Evolutionary conservation across 2,329 filamentous ascomycete genomes (phyloP).

Genomic region (Calonectria naviculata): DNA sequence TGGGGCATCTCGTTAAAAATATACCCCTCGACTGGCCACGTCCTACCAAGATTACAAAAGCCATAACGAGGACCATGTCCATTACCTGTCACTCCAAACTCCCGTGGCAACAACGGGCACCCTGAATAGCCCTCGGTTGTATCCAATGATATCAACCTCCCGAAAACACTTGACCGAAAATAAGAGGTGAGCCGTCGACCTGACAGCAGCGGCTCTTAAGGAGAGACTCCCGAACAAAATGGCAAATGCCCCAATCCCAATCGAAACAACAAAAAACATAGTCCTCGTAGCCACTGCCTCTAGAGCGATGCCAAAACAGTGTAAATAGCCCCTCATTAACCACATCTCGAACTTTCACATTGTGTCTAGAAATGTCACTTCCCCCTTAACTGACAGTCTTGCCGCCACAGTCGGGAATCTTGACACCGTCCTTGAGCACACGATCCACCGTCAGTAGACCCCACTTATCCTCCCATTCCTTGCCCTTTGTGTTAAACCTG

Average conservation of each 20-base stretch:
- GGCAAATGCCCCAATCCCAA: constrained; percentile 1
- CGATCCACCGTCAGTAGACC: constrained; percentile 88
- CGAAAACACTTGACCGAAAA: neutral
- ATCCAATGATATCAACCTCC: constrained; percentile 9
- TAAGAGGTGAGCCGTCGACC: neutral
- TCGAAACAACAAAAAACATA: neutral
- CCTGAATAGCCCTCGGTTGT: constrained; percentile 3
- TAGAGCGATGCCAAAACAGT: neutral
- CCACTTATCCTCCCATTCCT: constrained; percentile 97
- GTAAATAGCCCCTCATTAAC: neutral
- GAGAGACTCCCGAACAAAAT: neutral
- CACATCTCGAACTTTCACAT: neutral
- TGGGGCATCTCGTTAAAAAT: constrained; percentile 1
- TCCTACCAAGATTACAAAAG: constrained; percentile 18
- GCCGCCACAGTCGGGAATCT: constrained; percentile 88
- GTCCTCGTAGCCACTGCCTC: neutral
- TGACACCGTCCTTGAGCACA: constrained; percentile 84
- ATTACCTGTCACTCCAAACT: constrained; percentile 21
- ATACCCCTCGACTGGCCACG: constrained; percentile 3
- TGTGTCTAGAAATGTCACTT: neutral
- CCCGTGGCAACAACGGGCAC: neutral
- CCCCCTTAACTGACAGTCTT: constrained; percentile 63
- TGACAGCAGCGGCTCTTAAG: neutral
- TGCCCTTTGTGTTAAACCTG: constrained; percentile 71
- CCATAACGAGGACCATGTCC: constrained; percentile 11